Evolutionary conservation across 805 yeast genomes (phyloP).

Genomic region (Yamadazyma kitorensis): DNA sequence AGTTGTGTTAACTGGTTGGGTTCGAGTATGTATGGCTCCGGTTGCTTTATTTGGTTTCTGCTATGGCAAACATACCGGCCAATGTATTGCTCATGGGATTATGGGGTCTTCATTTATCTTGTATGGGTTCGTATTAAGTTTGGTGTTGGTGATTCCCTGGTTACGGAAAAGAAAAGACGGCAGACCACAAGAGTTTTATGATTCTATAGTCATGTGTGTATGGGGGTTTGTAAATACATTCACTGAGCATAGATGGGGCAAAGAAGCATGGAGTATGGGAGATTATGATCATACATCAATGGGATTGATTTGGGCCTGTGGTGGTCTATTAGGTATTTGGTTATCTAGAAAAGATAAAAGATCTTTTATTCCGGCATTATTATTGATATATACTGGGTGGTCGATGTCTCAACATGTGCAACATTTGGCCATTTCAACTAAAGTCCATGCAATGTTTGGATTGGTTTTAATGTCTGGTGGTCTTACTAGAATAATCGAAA

Average conservation of each 20-base stretch:
- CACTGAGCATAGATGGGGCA: slow-evolving; percentile 95
- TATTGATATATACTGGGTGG: slow-evolving; percentile 87
- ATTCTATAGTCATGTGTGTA: slow-evolving; percentile 70
- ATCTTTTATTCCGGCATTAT: slow-evolving; percentile 74
- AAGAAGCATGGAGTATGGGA: slow-evolving; percentile 84
- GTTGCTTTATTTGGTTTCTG: slow-evolving; percentile 87
- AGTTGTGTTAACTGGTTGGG: slow-evolving; percentile 64
- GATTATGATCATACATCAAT: slow-evolving; percentile 94
- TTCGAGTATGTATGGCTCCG: slow-evolving; percentile 76
- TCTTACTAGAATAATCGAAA: slow-evolving; percentile 69
- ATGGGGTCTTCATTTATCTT: slow-evolving; percentile 88
- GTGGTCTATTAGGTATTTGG: slow-evolving; percentile 83
- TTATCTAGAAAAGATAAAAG: slow-evolving; percentile 61
- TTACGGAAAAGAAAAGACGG: slow-evolving; percentile 43
- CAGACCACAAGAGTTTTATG: slow-evolving; percentile 72
- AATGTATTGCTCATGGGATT: slow-evolving; percentile 94
- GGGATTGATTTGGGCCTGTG: slow-evolving; percentile 97
- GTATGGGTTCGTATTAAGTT: slow-evolving; percentile 70
- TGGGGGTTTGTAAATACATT: slow-evolving; percentile 96
- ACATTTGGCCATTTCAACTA: slow-evolving; percentile 70
- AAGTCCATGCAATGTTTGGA: slow-evolving; percentile 87
- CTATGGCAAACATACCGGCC: slow-evolving; percentile 80
- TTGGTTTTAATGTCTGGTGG: slow-evolving; percentile 78
- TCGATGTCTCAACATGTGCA: slow-evolving; percentile 92
- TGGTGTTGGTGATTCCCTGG: slow-evolving; percentile 75